Percentiles rank a stretch among this genome's conserved stretches.
phyloP scores from a whole-genome alignment of 345 rosid genomes.

The Eucalyptus victrix region DNA sequence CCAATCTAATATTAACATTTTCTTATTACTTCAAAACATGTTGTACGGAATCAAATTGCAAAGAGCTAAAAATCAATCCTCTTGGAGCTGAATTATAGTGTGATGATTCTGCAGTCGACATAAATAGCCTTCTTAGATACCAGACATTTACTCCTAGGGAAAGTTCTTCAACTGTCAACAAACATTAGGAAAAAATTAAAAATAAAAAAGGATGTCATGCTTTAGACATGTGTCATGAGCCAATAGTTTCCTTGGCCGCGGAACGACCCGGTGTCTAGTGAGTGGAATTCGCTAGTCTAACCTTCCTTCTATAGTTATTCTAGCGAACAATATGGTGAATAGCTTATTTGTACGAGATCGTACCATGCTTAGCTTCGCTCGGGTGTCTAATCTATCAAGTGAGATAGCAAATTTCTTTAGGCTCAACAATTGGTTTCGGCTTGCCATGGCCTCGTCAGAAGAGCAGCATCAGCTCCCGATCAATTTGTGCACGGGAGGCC shows the following conservation, averaged over 20 bases:
- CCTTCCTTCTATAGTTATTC: too few relatives aligned
- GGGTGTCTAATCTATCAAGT: too few relatives aligned
- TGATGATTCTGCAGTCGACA: background rate
- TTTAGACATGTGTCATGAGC: background rate
- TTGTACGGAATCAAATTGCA: background rate
- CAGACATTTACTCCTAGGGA: background rate
- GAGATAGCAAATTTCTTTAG: too few relatives aligned
- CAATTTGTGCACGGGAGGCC: accelerated
- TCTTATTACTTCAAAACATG: background rate
- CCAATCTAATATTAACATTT: background rate
- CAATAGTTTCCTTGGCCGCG: accelerated
- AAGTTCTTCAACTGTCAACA: background rate
- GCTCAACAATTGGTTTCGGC: too few relatives aligned
- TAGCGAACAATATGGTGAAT: too few relatives aligned
- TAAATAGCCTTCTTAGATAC: background rate
- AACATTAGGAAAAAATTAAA: background rate
- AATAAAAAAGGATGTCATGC: background rate
- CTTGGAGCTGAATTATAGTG: background rate
- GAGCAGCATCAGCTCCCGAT: accelerated
- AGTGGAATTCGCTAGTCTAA: accelerated
- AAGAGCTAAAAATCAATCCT: background rate
- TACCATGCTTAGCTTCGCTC: accelerated
- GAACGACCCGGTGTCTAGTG: accelerated
- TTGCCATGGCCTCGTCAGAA: too few relatives aligned
- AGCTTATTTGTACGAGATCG: accelerated